These are phyloP conservation scores for Amylostereum chailletii DNA, from an alignment of 1,284 basidiomycete genomes.

Conservation along the genomic window DNA sequence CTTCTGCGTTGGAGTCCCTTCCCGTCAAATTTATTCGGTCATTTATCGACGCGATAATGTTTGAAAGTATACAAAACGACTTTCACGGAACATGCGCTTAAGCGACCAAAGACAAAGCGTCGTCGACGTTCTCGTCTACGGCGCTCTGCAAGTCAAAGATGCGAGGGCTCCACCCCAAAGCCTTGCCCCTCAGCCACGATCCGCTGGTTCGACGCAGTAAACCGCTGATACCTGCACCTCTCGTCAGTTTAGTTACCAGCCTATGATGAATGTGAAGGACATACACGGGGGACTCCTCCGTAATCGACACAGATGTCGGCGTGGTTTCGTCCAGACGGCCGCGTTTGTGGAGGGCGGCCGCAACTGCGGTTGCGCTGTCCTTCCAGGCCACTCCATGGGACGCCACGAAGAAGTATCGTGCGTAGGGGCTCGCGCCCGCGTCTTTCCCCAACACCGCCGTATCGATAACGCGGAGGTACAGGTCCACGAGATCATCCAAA, in stretches of 20 bases:
- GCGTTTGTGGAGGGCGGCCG: not conserved
- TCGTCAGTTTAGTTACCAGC: not conserved
- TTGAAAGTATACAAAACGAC: too few relatives aligned
- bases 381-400: slow-evolving; percentile 1
- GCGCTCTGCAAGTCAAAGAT: not conserved
- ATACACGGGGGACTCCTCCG: not conserved
- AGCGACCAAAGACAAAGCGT: not conserved
- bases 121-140: not conserved
- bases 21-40: too few relatives aligned
- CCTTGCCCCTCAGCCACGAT: not conserved
- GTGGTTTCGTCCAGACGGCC: not conserved
- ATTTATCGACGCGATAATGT: too few relatives aligned
- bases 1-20: too few relatives aligned
- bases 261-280: not conserved
- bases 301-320: not conserved
- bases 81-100: too few relatives aligned
- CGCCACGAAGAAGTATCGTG: slow-evolving; percentile 5
- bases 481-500: slow-evolving; percentile 12
- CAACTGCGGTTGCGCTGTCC: not conserved
- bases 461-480: slow-evolving; percentile 12
- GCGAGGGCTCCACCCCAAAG: slow-evolving; percentile 1
- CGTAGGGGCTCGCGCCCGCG: not conserved
- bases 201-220: not conserved
- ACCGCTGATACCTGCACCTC: not conserved
- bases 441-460: slow-evolving; percentile 6